These are phyloP conservation scores for Candida sonorensis DNA, from an alignment of 805 yeast genomes.

Conservation along the genomic window DNA sequence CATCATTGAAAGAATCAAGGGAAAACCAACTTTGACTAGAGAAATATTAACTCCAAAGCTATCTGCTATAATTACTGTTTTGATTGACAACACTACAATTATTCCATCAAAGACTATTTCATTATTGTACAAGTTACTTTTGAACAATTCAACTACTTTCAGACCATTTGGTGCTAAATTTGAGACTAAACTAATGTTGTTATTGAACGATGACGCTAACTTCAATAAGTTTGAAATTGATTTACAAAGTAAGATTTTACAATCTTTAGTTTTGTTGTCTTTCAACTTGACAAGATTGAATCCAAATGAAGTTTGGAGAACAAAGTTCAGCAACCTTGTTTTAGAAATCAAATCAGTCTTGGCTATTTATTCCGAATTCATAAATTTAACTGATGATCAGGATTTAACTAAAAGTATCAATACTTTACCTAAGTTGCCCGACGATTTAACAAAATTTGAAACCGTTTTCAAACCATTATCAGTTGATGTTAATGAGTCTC, in stretches of 20 bases:
- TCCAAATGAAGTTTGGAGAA: slow-evolving; percentile 39
- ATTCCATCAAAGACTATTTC: slow-evolving; percentile 32
- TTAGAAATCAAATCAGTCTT: slow-evolving; percentile 50
- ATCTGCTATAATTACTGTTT: slow-evolving; percentile 48
- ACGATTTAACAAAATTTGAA: slow-evolving; percentile 10
- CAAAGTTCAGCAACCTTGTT: slow-evolving; percentile 40
- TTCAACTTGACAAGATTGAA: slow-evolving; percentile 45
- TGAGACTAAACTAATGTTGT: slow-evolving; percentile 35
- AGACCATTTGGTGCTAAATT: slow-evolving; percentile 69
- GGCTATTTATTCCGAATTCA: slow-evolving; percentile 49
- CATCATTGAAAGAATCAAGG: slow-evolving; percentile 48
- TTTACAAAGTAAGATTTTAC: slow-evolving; percentile 36
- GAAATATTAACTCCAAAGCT: slow-evolving; percentile 78
- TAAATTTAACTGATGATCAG: slow-evolving; percentile 51
- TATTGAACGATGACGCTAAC: slow-evolving; percentile 28
- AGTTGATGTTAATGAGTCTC: slow-evolving; percentile 50
- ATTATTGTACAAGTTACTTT: slow-evolving; percentile 37
- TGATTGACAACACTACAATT: slow-evolving; percentile 39
- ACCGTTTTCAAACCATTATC: slow-evolving; percentile 40
- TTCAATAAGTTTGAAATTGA: slow-evolving; percentile 32
- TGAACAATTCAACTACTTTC: slow-evolving; percentile 68
- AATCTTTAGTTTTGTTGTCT: slow-evolving; percentile 49
- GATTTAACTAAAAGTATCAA: slow-evolving; percentile 37
- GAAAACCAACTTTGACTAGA: slow-evolving; percentile 78
- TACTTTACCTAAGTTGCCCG: slow-evolving; percentile 31